Base-by-base conservation (phyloP, 306 rosid species). In the Trichosanthes truncata region DNA sequence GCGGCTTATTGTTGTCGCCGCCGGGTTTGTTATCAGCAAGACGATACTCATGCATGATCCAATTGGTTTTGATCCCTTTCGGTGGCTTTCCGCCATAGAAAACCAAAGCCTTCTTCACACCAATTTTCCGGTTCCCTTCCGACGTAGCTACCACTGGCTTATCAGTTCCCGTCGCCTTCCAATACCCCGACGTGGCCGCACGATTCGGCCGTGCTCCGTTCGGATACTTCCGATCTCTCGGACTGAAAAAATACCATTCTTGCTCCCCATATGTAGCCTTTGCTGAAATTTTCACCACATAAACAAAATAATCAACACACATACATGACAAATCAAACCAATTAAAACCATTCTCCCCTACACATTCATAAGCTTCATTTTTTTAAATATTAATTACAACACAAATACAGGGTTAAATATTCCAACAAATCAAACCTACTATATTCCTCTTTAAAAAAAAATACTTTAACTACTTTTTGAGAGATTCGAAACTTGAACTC, bases 31-130 rank as follows among this genome's bases (percentile, higher is more conserved):
- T 89, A 23, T 95, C 97, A 33, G 88, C 84, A 10, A 95, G 80
- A 36, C 98, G 83, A 71, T 95, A 95, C 65, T 95, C 98, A 77
- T 95, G 98, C 98, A 95, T 95, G 85, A 95, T 95, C 98, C 98
- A 95, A 56, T 91, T 93, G 78, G 97, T 93, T 85, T 95, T 95
- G 76, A 91, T 87, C 9, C 97, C 98, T 84, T 91, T 89, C 0
- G 98, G 98, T 0, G 98, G 97, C 80, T 95, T 95, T 9, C 98
- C 98, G 18, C 96, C 95, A 33, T 95, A 95, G 81, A 95, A 95
- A 20, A 95, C 97, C 85, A 95, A 90, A 26, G 98, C 97, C 52
- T 95, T 95, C 78, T 95, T 95, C 45, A 95, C 97, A 4, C 98
- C 98, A 45, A 95, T 96, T 74, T 92, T 95, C 56, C 88, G 91